These are phyloP conservation scores for Apodospora peruviana DNA, from an alignment of 495 filamentous ascomycete genomes.

Conservation along the genomic window DNA sequence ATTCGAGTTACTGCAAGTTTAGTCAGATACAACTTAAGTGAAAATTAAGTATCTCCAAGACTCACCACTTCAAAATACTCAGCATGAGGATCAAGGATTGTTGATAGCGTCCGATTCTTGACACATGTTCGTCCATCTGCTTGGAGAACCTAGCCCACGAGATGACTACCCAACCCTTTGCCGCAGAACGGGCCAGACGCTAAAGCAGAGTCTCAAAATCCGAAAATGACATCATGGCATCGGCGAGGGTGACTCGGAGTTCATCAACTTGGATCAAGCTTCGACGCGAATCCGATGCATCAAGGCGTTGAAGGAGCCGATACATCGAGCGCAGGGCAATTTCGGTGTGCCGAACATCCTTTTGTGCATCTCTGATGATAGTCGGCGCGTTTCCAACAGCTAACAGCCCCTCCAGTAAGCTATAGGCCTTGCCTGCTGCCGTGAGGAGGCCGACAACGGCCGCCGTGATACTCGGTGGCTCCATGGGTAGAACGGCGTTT, in stretches of 20 bases:
- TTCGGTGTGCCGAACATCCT: slow-evolving; percentile 4
- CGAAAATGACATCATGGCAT: slow-evolving; percentile 9
- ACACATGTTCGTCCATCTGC: slow-evolving; percentile 7
- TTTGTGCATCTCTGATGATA: slow-evolving; percentile 2
- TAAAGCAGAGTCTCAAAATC: slow-evolving; percentile 2
- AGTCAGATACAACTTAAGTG: not conserved
- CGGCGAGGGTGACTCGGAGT: slow-evolving; percentile 3
- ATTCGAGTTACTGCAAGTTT: not conserved
- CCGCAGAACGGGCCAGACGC: not conserved
- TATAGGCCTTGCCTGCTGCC: not conserved
- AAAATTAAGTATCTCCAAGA: not conserved
- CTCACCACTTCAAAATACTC: slow-evolving; percentile 11
- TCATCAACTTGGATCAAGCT: slow-evolving; percentile 9
- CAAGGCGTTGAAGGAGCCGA: not conserved
- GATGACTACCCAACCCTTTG: not conserved
- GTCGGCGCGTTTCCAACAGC: slow-evolving; percentile 3
- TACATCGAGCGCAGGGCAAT: slow-evolving; percentile 1
- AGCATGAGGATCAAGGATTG: slow-evolving; percentile 9
- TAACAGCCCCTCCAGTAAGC: not conserved
- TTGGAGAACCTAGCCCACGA: slow-evolving; percentile 2
- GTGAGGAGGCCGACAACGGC: slow-evolving; percentile 6
- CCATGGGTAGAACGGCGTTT: no score
- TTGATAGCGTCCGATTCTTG: slow-evolving; percentile 7
- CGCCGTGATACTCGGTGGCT: slow-evolving; percentile 6
- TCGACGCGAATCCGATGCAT: not conserved